These are phyloP conservation scores for Leucocoprinus sp. DNA, from an alignment of 768 basidiomycete species.

Conservation along the genomic window DNA sequence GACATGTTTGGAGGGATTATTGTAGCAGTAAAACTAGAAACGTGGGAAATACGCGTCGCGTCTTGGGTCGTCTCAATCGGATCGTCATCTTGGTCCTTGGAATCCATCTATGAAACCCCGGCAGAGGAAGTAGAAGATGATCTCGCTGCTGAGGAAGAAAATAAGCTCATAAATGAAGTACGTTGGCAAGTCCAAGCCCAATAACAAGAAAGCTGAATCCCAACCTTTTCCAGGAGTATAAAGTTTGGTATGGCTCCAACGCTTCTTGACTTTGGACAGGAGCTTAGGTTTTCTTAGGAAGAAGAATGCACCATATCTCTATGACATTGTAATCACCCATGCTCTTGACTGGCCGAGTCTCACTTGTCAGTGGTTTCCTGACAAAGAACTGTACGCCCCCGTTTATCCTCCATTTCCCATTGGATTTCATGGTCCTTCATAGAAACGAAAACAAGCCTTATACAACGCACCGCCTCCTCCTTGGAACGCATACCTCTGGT, in stretches of 20 bases:
- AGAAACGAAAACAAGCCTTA: constrained; percentile 92
- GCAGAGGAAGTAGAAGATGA: constrained; percentile 74
- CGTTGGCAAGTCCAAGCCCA: constrained; percentile 18
- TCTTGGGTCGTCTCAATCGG: constrained; percentile 1
- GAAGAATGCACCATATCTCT: constrained; percentile 96
- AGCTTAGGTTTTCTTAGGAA: constrained; percentile 48
- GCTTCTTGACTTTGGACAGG: constrained; percentile 2
- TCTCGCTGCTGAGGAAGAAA: constrained; percentile 77
- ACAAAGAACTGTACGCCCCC: constrained; percentile 76
- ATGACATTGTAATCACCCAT: constrained; percentile 95
- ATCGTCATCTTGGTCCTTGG: neutral
- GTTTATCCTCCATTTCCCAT: neutral
- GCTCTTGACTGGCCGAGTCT: constrained; percentile 97
- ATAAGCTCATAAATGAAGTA: constrained; percentile 84
- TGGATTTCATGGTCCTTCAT: too few relatives aligned
- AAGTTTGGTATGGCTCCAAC: constrained; percentile 55
- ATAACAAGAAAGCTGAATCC: neutral
- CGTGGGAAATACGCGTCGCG: constrained; percentile 13
- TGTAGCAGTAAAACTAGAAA: too few relatives aligned
- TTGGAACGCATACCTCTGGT: constrained; percentile 96
- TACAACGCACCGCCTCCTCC: constrained; percentile 86
- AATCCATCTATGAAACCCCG: constrained; percentile 34
- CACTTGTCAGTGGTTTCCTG: constrained; percentile 99
- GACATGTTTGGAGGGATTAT: too few relatives aligned
- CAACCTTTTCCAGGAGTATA: constrained; percentile 55